Evolutionary conservation across 169 alveolate species (phyloP).

Genomic region (Eimeria acervulina): DNA sequence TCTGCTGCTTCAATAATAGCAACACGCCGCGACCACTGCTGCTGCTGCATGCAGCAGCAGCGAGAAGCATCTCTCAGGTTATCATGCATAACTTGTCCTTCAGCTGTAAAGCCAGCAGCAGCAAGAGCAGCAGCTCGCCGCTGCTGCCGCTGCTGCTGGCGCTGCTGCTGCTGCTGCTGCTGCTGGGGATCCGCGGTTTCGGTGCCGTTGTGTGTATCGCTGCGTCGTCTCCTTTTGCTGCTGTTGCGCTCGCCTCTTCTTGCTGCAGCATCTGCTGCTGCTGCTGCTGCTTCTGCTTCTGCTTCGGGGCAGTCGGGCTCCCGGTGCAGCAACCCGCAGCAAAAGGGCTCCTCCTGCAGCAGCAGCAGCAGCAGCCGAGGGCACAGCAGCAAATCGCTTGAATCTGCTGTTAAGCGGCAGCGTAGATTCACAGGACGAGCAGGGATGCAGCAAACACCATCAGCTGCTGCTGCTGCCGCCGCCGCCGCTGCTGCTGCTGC

Average conservation of each 20-base stretch:
- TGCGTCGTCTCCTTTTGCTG: not conserved
- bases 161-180: no score
- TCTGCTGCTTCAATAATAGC: not conserved
- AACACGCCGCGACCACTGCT: not conserved
- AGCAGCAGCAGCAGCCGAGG: no score
- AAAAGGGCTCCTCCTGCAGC: slow-evolving; percentile 7
- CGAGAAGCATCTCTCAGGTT: not conserved
- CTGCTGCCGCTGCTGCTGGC: no score
- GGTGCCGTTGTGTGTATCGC: not conserved
- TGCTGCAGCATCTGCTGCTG: no score
- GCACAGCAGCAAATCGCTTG: slow-evolving; percentile 70
- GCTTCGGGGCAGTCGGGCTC: slow-evolving; percentile 64
- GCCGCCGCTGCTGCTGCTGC: not conserved
- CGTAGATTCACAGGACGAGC: slow-evolving; percentile 20
- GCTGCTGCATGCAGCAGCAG: no score
- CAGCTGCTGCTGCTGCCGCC: not conserved
- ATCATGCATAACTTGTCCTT: not conserved
- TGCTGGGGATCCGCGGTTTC: no score
- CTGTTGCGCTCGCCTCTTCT: not conserved
- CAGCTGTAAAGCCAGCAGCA: slow-evolving; percentile 15
- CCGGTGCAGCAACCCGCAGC: slow-evolving; percentile 19
- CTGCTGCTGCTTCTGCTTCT: slow-evolving; percentile 17
- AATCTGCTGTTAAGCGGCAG: slow-evolving; percentile 62
- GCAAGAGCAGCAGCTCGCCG: no score
- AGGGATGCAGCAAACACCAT: not conserved